These are phyloP conservation scores for Solanum chiquidenum DNA, from an alignment of 257 asterid genomes.

Conservation along the genomic window DNA sequence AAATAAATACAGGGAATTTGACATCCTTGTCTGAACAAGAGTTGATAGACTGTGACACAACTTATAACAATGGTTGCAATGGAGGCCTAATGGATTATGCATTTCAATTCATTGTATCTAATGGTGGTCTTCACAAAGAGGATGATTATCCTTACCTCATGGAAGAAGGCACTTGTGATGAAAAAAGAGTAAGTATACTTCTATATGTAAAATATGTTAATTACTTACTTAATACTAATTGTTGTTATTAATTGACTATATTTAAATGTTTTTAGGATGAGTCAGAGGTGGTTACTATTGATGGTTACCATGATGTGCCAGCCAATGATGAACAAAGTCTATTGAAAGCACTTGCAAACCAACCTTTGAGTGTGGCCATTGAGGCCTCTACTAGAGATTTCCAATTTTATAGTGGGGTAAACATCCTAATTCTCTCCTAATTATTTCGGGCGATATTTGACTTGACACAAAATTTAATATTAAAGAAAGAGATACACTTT, in stretches of 20 bases:
- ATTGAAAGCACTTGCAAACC: constrained; percentile 33
- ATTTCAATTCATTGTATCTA: constrained; percentile 15
- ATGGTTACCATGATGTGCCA: constrained; percentile 32
- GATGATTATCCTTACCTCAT: constrained; percentile 31
- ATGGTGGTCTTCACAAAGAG: constrained; percentile 31
- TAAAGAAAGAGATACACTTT: too few relatives aligned
- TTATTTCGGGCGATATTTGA: too few relatives aligned
- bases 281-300: constrained; percentile 18
- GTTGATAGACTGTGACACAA: constrained; percentile 28
- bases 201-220: not conserved
- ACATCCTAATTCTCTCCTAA: not conserved
- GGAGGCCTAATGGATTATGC: constrained; percentile 38
- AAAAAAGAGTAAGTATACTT: constrained; percentile 11
- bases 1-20: constrained; percentile 6
- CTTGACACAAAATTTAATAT: too few relatives aligned
- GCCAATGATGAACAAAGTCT: constrained; percentile 21
- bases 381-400: constrained; percentile 35
- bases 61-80: constrained; percentile 25
- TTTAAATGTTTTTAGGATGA: constrained; percentile 11
- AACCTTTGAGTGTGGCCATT: constrained; percentile 32
- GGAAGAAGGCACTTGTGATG: constrained; percentile 33
- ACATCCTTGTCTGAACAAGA: constrained; percentile 29
- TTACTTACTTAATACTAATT: not conserved
- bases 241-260: not conserved
- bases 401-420: constrained; percentile 31